A percentile compares a stretch with the other conserved stretches of the same genome.
phyloP scores from a whole-genome alignment of 495 filamentous ascomycete genomes.

The Xylaria scruposa region DNA sequence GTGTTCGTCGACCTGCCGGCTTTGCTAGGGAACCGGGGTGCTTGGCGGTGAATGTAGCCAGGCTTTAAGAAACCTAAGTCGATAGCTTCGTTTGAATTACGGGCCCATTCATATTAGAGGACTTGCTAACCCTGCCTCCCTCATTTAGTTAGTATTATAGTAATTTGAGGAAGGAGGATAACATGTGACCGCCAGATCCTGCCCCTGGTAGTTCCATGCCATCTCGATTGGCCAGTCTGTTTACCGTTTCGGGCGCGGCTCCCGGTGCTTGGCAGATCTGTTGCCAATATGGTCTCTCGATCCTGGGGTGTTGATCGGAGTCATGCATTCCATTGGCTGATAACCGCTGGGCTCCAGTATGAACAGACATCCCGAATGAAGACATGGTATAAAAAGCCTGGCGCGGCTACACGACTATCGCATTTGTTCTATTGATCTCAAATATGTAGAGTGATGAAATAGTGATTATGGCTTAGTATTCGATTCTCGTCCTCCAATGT shows the following conservation, averaged over 20 bases:
- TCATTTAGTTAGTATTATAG: slow-evolving; percentile 12
- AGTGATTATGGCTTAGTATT: not conserved
- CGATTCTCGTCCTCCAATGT: not conserved
- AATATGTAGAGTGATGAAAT: not conserved
- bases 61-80: not conserved
- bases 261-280: slow-evolving; percentile 6
- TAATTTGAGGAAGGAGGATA: slow-evolving; percentile 22
- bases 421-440: not conserved
- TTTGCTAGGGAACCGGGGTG: not conserved
- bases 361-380: not conserved
- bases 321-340: not conserved
- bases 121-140: slow-evolving; percentile 7
- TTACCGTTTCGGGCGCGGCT: not conserved
- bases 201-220: slow-evolving; percentile 34
- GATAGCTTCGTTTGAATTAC: not conserved
- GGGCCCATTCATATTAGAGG: not conserved
- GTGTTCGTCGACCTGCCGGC: slow-evolving; percentile 15
- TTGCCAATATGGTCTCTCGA: not conserved
- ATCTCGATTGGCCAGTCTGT: slow-evolving; percentile 14
- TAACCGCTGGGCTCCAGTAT: not conserved
- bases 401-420: not conserved
- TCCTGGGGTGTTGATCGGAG: not conserved
- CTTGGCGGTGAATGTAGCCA: not conserved
- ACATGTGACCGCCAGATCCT: slow-evolving; percentile 33
- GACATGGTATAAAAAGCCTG: not conserved